These are phyloP conservation scores for Globisporangium cederbergense DNA, from an alignment of 352 stramenopile genomes.

Conservation along the genomic window DNA sequence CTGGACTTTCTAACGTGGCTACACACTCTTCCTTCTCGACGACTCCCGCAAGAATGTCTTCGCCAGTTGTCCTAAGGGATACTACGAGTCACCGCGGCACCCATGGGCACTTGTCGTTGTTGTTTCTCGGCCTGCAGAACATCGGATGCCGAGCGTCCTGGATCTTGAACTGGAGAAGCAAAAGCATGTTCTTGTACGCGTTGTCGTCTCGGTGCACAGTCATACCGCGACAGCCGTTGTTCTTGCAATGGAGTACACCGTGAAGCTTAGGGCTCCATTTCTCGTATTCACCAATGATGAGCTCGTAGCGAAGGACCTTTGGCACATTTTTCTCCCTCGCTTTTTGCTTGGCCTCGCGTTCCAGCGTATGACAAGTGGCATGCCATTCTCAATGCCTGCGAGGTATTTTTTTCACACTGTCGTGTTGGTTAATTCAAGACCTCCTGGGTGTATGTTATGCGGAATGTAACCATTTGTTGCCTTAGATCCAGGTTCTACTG, in stretches of 20 bases:
- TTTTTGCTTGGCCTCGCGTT: too few species aligned
- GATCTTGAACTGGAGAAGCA: conserved; percentile 9
- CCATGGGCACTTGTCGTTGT: conserved; percentile 12
- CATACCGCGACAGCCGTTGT: conserved; percentile 12
- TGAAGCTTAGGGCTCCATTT: conserved; percentile 6
- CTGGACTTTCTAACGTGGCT: not conserved
- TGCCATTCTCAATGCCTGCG: too few species aligned
- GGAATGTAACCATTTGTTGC: too few species aligned
- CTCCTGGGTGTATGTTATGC: too few species aligned
- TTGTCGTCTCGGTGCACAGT: conserved; percentile 11
- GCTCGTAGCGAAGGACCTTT: too few species aligned
- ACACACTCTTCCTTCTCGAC: not conserved
- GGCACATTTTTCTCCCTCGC: too few species aligned
- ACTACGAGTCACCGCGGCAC: conserved; percentile 10
- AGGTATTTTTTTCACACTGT: too few species aligned
- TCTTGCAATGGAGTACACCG: conserved; percentile 15
- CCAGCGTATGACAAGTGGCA: too few species aligned
- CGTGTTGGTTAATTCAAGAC: too few species aligned
- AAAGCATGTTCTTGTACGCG: conserved; percentile 6
- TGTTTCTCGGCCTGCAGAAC: not conserved
- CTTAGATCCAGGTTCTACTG: too few species aligned
- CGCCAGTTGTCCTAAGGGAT: conserved; percentile 8
- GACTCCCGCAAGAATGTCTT: conserved; percentile 6
- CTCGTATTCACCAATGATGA: too few species aligned
- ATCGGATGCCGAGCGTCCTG: not conserved